phyloP scores from a whole-genome alignment of 257 asterid species.

The Knoxia roxburghii region DNA sequence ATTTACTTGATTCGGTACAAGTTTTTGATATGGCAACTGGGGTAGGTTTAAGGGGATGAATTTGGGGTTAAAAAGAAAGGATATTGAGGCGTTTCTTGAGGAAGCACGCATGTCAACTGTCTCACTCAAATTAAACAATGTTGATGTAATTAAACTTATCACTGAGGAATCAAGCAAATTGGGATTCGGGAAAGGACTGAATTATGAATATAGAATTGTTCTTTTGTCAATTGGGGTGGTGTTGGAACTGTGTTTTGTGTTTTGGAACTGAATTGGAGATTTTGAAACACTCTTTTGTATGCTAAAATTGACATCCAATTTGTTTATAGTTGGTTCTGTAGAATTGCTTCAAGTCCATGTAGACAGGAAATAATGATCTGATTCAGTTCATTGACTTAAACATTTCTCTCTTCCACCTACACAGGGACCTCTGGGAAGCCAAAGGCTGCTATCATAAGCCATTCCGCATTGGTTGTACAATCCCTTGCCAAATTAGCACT shows the following conservation, averaged over 20 bases:
- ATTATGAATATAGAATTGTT: too few species aligned
- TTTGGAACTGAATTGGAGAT: background rate
- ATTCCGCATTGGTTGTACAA: constrained; percentile 65
- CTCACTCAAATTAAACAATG: background rate
- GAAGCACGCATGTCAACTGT: background rate
- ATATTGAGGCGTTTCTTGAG: background rate
- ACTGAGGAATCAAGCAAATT: too few species aligned
- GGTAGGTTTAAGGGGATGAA: background rate
- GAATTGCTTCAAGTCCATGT: background rate
- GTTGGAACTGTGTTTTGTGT: too few species aligned
- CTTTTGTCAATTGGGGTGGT: too few species aligned
- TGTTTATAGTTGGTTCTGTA: background rate
- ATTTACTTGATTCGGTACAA: background rate
- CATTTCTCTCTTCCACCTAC: background rate
- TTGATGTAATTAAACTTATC: background rate
- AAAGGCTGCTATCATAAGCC: constrained; percentile 75
- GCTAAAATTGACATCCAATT: background rate
- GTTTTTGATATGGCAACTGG: background rate
- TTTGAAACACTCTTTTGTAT: background rate
- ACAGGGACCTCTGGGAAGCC: constrained; percentile 93
- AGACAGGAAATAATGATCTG: background rate
- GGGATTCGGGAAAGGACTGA: too few species aligned
- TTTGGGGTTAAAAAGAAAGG: background rate
- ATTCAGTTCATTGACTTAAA: background rate
- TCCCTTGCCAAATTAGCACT: constrained; percentile 83